Evolutionary conservation across 495 filamentous ascomycete genomes (phyloP), one percentile per base, ranked within the genome.

Genomic region (Hypomontagnella submonticulosa): DNA sequence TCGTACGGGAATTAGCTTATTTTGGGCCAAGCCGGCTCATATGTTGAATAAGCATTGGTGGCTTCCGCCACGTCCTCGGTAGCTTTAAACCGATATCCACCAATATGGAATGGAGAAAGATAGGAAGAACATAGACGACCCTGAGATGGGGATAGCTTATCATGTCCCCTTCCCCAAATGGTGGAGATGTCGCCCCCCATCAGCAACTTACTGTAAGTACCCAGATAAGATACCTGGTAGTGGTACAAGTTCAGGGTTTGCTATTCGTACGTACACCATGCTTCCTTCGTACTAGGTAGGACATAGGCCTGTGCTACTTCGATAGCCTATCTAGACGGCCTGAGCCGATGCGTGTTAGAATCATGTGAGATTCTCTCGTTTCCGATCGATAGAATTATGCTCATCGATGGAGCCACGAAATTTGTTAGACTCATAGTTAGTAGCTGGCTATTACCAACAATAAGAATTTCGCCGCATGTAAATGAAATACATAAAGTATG

Each of bases 21-120:
- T 36, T 37, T 42, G 15, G 44, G 44, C 32, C 57, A 59, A 55
- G 47, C 49, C 55, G 59, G 54, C 41, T 50, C 43, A 16, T 63
- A 30, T 30, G 32, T 33, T 62, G 19, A 33, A 49, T 16, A 57
- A 62, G 40, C 57, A 62, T 62, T 54, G 33, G 47, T 54, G 51
- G 56, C 48, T 58, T 44, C 16, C 18, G 41, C 38, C 27, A 40
- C 33, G n/a, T 12, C 33, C 20, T 66, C 47, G 57, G 57, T 12
- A 57, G 38, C 27, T 61, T 51, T 27, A 18, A 51, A 9, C 57
- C 52, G 23, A 62, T 38, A 27, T 20, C 12, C 15, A 16, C 44
- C 44, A 38, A 47, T 30, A 4, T 20, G 34, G 33, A 41, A 33
- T 47, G 53, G n/a, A 51, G 44, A 55, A 46, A 47, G 18, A 40